Evolutionary conservation across 768 basidiomycete genomes (phyloP), one percentile per base, ranked within the genome.

Genomic region (Obba rivulosa): DNA sequence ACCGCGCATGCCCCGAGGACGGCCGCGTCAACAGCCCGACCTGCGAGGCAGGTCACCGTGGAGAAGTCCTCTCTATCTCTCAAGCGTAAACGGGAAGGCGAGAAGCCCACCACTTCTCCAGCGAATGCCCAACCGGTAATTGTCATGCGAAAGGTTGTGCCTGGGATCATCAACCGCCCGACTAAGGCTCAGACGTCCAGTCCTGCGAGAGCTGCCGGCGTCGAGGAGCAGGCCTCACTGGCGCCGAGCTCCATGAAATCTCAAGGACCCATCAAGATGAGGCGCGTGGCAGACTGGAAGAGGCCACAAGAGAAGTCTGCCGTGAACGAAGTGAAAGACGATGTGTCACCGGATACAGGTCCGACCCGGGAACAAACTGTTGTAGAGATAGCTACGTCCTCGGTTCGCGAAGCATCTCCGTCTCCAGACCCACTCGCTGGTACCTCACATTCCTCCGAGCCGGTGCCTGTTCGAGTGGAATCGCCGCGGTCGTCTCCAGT

Each of bases 241-340:
- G 34, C 21, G 40, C 34, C 22, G 5, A 40, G 41, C 17, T 40
- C 40, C 9, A 23, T 22, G 3, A 54, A 52, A 57, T 43, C 49
- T 16, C 23, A 51, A 45, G 65, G 64, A 1, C 66, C 62, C 34
- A 54, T 72, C n/a, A 64, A 59, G 51, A 69, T 69, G 50, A 69
- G 71, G 17, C 70, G 69, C 28, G 71, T 68, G 11, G 62, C 65
- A n/a, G 63, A 65, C 41, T 69, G 70, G 44, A 70, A 56, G 25
- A 53, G 55, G 38, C 55, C 59, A 9, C 54, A 54, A 24, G 37
- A 10, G 54, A 49, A 35, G 17, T 24, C 24, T 5, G 14, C 38
- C 17, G 17, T n/a, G 28, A 20, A 24, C 11, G 34, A 35, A 17
- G 42, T 16, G 23, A 36, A 10, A 17, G 20, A 23, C 16, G 17